Evolutionary conservation across 192 early-diverging fungal species (phyloP), one percentile per base, ranked within the genome.

Genomic region (Coemansia sp.): DNA sequence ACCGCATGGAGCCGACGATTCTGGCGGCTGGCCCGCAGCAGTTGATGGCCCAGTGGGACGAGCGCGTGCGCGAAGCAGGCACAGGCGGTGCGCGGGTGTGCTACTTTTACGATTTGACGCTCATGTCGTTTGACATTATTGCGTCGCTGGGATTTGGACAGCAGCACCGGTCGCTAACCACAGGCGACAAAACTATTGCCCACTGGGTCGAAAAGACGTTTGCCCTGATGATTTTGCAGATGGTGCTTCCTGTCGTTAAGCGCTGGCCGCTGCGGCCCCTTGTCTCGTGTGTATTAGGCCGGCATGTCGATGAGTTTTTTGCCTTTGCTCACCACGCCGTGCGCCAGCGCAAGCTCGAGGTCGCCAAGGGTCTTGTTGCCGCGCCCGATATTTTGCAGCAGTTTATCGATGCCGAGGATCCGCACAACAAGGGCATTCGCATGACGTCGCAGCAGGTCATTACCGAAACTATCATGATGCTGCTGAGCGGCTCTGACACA

Each of bases 401-500:
- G 19, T 71, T 82, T 21, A 69, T 82, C 7, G 74, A 82, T 29
- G 64, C 69, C 24, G 64, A 70, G 24, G 74, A 73, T 29, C 69
- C 73, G 2, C 66, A 69, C 50, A 57, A 65, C 23, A 60, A 29
- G 2, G 53, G 52, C 2, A 25, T 55, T 55, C 72, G 60, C 27
- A 75, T 82, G 79, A 60, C 66, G 8, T 23, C 66, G 12, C 21
- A n/a, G 43, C 62, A 82, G 35, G 65, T 82, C 7, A 37, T 67
- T 14, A 62, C 69, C 9, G 79, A 82, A 25, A 69, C 65, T 12
- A 69, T 82, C 29, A 66, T 65, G 57, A 29, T 82, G 15, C 14
- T 82, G 57, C 35, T 73, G 14, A 66, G 65, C 43, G 79, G 79
- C 37, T 59, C 69, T 24, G 74, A 82, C 54, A 76, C 74, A 8